phyloP scores from a whole-genome alignment of 2,329 filamentous ascomycete species.

The Fusarium goolgardi region DNA sequence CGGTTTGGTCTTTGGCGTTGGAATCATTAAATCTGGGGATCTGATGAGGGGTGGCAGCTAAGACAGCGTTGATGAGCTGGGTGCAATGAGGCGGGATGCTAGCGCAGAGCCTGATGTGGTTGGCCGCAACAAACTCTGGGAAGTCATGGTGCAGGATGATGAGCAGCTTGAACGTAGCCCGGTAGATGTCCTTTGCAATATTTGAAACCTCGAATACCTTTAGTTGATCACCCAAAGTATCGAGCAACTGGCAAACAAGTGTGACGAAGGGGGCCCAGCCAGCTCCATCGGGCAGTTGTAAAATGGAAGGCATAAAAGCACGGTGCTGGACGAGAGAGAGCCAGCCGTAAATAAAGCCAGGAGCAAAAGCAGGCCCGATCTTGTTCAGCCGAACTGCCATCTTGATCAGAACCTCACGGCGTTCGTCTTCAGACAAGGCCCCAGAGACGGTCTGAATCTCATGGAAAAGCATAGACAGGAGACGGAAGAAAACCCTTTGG shows the following conservation, averaged over 20 bases:
- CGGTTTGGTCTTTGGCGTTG: conserved; percentile 79
- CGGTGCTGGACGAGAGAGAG: conserved; percentile 84
- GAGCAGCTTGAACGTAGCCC: conserved; percentile 83
- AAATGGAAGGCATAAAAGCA: conserved; percentile 81
- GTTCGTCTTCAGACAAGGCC: conserved; percentile 69
- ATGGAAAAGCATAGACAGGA: conserved; percentile 85
- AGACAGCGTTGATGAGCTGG: conserved; percentile 88
- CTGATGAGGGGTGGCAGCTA: conserved; percentile 82
- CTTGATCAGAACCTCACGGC: conserved; percentile 75
- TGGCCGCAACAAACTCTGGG: conserved; percentile 89
- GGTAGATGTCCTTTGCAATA: conserved; percentile 84
- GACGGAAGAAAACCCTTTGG: conserved; percentile 88
- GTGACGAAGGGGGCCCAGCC: conserved; percentile 83
- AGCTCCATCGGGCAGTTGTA: conserved; percentile 72
- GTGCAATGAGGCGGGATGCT: conserved; percentile 85
- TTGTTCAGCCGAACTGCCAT: conserved; percentile 78
- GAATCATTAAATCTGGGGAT: conserved; percentile 75
- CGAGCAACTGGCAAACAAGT: conserved; percentile 77
- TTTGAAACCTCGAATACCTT: conserved; percentile 76
- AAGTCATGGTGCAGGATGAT: conserved; percentile 93
- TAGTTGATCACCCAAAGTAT: conserved; percentile 81
- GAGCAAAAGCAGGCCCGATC: conserved; percentile 80
- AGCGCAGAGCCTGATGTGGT: conserved; percentile 84
- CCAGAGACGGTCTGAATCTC: conserved; percentile 72
- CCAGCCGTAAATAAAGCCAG: conserved; percentile 89